Conservation (phyloP, 257 asterid genomes). For the Fraxinus americana region DNA sequence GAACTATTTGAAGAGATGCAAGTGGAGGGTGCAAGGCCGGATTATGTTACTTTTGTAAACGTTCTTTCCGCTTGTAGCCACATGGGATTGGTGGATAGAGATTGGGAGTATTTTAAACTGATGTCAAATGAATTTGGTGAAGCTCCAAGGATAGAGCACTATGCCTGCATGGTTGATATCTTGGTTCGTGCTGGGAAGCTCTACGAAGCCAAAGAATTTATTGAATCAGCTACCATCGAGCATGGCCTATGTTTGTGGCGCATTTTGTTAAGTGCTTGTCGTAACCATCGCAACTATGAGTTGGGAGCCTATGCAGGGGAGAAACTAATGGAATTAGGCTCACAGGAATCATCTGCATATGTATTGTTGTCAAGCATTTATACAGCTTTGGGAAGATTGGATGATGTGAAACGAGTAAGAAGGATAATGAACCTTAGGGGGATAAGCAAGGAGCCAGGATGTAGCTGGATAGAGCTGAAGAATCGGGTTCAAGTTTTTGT, state of each 20-base stretch:
- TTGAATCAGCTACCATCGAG: conserved; percentile 58
- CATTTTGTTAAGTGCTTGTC: conserved; percentile 71
- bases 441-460: conserved; percentile 82
- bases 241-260: conserved; percentile 84
- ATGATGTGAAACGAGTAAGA: conserved; percentile 71
- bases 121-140: conserved; percentile 60
- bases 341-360: conserved; percentile 80
- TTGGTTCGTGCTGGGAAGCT: conserved; percentile 88
- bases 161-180: conserved; percentile 89
- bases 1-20: conserved; percentile 78
- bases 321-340: conserved; percentile 69
- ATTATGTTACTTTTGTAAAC: conserved; percentile 68
- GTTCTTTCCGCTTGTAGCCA: conserved; percentile 87
- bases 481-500: conserved; percentile 77
- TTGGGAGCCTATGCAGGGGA: conserved; percentile 91
- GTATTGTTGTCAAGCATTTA: conserved; percentile 81
- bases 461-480: conserved; percentile 91
- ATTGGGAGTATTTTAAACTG: conserved; percentile 57
- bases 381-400: conserved; percentile 61
- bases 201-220: conserved; percentile 68
- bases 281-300: conserved; percentile 67
- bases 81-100: conserved; percentile 77
- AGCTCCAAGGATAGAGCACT: conserved; percentile 62
- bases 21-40: conserved; percentile 55
- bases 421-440: conserved; percentile 68